phyloP scores from a whole-genome alignment of 176 grass and related monocot genomes.

The Panicum miliaceum region DNA sequence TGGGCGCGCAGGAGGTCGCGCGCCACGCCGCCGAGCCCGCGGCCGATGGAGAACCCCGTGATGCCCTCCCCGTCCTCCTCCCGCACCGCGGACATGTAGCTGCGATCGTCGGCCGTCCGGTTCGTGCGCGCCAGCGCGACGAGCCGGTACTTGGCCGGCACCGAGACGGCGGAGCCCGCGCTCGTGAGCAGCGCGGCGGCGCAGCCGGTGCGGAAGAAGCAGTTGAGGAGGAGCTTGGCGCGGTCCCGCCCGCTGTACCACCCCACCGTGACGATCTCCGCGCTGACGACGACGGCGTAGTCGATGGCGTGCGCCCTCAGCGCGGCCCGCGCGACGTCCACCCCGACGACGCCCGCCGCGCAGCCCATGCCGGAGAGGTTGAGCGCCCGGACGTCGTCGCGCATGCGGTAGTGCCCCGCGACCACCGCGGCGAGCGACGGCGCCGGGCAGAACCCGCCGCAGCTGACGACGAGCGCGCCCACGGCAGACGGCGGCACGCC shows the following conservation, averaged over 20 bases:
- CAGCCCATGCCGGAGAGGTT: constrained; percentile 89
- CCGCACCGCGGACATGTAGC: constrained; percentile 49
- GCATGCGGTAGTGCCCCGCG: constrained; percentile 57
- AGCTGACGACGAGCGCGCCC: constrained; percentile 69
- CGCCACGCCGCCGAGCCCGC: constrained; percentile 43
- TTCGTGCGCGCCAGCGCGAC: constrained; percentile 47
- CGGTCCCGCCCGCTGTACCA: constrained; percentile 74
- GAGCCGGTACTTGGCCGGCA: constrained; percentile 44
- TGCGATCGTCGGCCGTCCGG: constrained; percentile 32
- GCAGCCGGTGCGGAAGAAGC: constrained; percentile 84
- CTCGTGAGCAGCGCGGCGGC: constrained; percentile 59
- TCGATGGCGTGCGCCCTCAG: constrained; percentile 27
- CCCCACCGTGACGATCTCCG: constrained; percentile 71
- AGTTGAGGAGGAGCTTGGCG: constrained; percentile 77
- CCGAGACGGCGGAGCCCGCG: not conserved
- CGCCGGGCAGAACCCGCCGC: constrained; percentile 58
- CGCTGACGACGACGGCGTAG: constrained; percentile 72
- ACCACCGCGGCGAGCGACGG: constrained; percentile 69
- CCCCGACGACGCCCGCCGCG: constrained; percentile 53
- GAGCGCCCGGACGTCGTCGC: constrained; percentile 53
- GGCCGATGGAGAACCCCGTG: constrained; percentile 57
- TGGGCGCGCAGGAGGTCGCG: constrained; percentile 53
- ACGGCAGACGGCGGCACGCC: constrained; percentile 49
- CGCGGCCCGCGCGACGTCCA: constrained; percentile 55
- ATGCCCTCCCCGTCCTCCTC: constrained; percentile 74